A percentile compares a stretch with the other conserved stretches of the same genome.
phyloP scores from a whole-genome alignment of 495 filamentous ascomycete genomes.

The Penicillium pulvis region DNA sequence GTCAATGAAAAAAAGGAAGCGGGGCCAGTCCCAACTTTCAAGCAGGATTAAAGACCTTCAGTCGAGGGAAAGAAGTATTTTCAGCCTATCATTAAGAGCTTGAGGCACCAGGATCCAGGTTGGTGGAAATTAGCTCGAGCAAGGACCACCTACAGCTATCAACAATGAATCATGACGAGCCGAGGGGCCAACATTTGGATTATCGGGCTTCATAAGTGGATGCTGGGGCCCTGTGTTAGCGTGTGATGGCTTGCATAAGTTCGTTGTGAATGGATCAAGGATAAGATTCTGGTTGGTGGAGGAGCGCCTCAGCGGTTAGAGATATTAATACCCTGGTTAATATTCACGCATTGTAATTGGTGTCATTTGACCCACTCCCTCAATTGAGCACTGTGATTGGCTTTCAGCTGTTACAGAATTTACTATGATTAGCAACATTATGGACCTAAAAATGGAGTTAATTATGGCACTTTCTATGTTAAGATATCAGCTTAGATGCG shows the following conservation, averaged over 20 bases:
- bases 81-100: conserved; percentile 12
- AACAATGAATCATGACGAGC: not conserved
- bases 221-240: conserved; percentile 15
- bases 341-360: not conserved
- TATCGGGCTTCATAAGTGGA: not conserved
- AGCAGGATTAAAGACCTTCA: not conserved
- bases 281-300: conserved; percentile 20
- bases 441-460: conserved; percentile 17
- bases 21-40: not conserved
- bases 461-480: conserved; percentile 19
- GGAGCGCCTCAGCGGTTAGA: conserved; percentile 40
- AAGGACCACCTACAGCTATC: not conserved
- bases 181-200: not conserved
- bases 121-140: conserved; percentile 5
- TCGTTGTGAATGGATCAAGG: conserved; percentile 3
- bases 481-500: conserved; percentile 18
- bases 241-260: conserved; percentile 31
- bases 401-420: conserved; percentile 4
- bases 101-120: conserved; percentile 4
- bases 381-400: conserved; percentile 18
- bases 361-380: not conserved
- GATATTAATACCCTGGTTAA: conserved; percentile 21
- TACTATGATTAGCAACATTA: conserved; percentile 32
- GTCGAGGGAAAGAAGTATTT: not conserved
- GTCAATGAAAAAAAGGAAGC: not conserved